Evolutionary conservation across 306 rosid species (phyloP), one percentile per base, ranked within the genome.

Genomic region (Begonia fuchsioides): DNA sequence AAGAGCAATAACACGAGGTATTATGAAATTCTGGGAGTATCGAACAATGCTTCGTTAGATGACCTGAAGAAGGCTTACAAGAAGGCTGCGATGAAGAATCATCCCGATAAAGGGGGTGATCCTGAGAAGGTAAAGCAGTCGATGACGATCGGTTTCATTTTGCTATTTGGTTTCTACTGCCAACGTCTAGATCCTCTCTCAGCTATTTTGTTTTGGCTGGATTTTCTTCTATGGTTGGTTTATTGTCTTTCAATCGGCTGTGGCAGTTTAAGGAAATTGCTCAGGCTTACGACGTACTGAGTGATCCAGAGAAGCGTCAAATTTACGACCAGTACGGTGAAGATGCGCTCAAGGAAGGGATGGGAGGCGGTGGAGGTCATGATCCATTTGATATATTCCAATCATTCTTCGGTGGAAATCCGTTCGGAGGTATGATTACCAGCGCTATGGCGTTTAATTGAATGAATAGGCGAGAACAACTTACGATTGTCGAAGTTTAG

Each of bases 21-120:
- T 74, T 85, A 80, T 15, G 93, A 85, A 59, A 50, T 78, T 57
- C 56, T 85, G 12, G 95, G 95, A 39, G 87, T 85, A 5, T 71
- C 93, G 12, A 73, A 81, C 63, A 78, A 26, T 63, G 87, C 95
- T 49, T 69, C 93, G 1, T 85, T 59, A 54, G 93, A 86, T 1
- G 95, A 85, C 62, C 56, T 85, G 66, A 85, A 85, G 66, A 85
- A 85, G 74, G 95, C 95, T 11, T 86, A 86, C 73, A 78, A 72
- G 64, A 86, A 78, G 63, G 93, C 93, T 9, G 95, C 95, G 20
- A 86, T 86, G 0, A 86, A 86, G 54, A 81, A 81, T 68, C 95
- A 86, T 57, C 95, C 95, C 2, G 95, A 86, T 6, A 86, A 86
- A 66, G 95, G 95, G 9, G 95, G 93, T 35, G 95, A 86, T 67